Evolutionary conservation across 305 asterid genomes (phyloP).

Genomic region (Coffea humblotiana): DNA sequence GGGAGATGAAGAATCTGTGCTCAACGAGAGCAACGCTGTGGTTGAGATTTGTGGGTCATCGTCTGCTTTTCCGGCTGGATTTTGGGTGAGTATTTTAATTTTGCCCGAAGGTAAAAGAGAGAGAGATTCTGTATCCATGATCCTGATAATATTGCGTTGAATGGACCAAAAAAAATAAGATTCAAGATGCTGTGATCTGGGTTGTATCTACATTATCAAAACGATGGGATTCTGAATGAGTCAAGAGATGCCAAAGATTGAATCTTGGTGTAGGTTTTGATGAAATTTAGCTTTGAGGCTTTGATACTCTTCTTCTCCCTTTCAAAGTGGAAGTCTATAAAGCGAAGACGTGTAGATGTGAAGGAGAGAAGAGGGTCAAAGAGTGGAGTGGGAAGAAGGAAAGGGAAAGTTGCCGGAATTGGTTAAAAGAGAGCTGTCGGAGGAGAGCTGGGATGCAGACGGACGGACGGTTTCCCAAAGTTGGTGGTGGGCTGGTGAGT

Average conservation of each 20-base stretch:
- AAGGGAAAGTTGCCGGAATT: not conserved
- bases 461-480: not conserved
- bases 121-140: constrained; percentile 44
- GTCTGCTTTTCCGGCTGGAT: constrained; percentile 35
- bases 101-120: constrained; percentile 24
- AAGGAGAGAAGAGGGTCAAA: not conserved
- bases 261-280: not conserved
- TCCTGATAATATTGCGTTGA: not conserved
- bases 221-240: not conserved
- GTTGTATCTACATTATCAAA: not conserved
- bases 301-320: not conserved
- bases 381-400: constrained; percentile 12
- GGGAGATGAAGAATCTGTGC: constrained; percentile 38
- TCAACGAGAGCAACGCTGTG: constrained; percentile 42
- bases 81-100: constrained; percentile 25
- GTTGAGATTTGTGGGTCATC: constrained; percentile 42
- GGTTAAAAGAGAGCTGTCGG: constrained; percentile 12
- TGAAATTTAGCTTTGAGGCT: not conserved
- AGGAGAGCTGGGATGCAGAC: not conserved
- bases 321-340: not conserved
- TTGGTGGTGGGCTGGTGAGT: too few species aligned
- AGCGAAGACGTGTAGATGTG: not conserved
- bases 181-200: constrained; percentile 2
- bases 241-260: not conserved
- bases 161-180: not conserved